Percentiles rank a stretch among this genome's conserved stretches.
Conservation (phyloP, 139 green algal genomes). For the Picochlorum sp. region DNA sequence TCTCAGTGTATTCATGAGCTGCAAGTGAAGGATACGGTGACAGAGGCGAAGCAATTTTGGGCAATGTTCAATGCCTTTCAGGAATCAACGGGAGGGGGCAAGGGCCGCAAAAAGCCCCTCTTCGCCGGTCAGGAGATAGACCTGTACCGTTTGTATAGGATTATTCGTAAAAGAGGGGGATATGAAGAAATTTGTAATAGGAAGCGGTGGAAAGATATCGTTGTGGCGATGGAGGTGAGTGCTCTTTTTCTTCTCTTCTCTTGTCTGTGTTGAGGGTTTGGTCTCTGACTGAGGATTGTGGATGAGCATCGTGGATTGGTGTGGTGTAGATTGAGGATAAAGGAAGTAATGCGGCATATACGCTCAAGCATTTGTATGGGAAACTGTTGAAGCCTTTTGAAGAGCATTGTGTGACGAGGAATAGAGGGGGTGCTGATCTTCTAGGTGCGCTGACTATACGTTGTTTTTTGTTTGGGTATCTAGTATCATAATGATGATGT, state of each 20-base stretch:
- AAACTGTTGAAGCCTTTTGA: slow-evolving; percentile 68
- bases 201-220: slow-evolving; percentile 70
- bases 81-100: slow-evolving; percentile 20
- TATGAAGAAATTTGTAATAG: slow-evolving; percentile 51
- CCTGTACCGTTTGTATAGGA: slow-evolving; percentile 48
- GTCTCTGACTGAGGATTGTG: background rate
- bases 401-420: slow-evolving; percentile 28
- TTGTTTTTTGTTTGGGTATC: background rate
- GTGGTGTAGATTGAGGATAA: slow-evolving; percentile 38
- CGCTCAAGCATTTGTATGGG: slow-evolving; percentile 64
- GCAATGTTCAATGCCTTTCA: slow-evolving; percentile 51
- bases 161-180: slow-evolving; percentile 59
- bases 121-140: slow-evolving; percentile 62
- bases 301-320: background rate
- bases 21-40: slow-evolving; percentile 32
- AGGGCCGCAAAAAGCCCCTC: slow-evolving; percentile 42
- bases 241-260: background rate
- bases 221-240: slow-evolving; percentile 47
- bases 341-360: slow-evolving; percentile 47
- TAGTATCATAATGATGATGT: background rate
- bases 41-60: slow-evolving; percentile 35
- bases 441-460: slow-evolving; percentile 17
- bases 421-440: slow-evolving; percentile 11
- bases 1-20: slow-evolving; percentile 77
- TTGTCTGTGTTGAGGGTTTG: background rate